phyloP scores from a whole-genome alignment of 805 yeast species.

The Cyberlindnera mycetangii region DNA sequence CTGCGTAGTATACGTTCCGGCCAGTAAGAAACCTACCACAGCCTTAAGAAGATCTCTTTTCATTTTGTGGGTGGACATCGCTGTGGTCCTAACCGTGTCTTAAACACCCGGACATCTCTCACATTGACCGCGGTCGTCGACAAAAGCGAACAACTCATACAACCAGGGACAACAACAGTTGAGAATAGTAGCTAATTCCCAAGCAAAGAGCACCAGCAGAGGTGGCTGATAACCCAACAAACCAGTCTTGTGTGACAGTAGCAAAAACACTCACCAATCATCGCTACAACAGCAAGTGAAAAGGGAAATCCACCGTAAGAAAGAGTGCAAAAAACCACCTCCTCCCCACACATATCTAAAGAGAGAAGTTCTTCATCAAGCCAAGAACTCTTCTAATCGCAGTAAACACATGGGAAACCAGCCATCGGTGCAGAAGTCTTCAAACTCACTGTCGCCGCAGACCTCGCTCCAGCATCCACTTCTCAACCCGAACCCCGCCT shows the following conservation, averaged over 20 bases:
- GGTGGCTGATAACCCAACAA: no score
- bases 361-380: background rate
- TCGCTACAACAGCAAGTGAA: no score
- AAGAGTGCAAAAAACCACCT: no score
- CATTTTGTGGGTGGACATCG: background rate
- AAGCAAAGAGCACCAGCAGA: no score
- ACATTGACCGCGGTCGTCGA: conserved; percentile 7
- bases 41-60: background rate
- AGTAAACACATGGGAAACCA: conserved; percentile 14
- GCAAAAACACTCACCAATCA: no score
- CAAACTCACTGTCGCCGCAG: conserved; percentile 9
- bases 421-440: conserved; percentile 9
- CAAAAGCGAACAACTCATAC: background rate
- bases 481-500: conserved; percentile 14
- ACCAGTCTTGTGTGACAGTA: no score
- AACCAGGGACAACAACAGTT: background rate
- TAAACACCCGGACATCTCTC: conserved; percentile 8
- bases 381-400: background rate
- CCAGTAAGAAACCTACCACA: no score
- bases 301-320: no score
- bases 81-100: conserved; percentile 1
- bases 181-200: no score
- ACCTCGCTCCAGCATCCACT: conserved; percentile 20
- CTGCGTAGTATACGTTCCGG: background rate
- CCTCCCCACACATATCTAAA: no score